Percentiles rank a stretch among this genome's conserved stretches.
Evolutionary conservation across 805 yeast genomes (phyloP).

Genomic region (Kregervanrija pseudodelftensis): DNA sequence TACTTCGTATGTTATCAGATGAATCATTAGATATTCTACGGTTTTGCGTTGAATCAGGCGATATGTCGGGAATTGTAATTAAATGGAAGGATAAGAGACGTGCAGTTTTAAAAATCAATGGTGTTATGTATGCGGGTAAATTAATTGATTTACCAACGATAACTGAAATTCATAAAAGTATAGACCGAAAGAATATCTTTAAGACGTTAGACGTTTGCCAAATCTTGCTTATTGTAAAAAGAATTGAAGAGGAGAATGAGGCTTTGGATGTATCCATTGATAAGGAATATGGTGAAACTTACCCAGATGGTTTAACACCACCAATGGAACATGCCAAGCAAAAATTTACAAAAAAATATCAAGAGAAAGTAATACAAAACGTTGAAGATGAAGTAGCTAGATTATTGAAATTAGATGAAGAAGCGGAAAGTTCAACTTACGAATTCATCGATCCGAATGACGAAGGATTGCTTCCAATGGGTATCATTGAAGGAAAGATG

Average conservation of each 20-base stretch:
- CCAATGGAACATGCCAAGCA: slow-evolving; percentile 71
- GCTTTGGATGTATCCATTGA: slow-evolving; percentile 36
- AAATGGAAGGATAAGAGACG: slow-evolving; percentile 79
- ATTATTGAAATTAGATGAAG: slow-evolving; percentile 66
- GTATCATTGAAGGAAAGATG: slow-evolving; percentile 23
- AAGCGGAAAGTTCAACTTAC: slow-evolving; percentile 73
- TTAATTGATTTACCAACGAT: slow-evolving; percentile 86
- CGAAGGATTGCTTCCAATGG: slow-evolving; percentile 26
- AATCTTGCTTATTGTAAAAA: slow-evolving; percentile 67
- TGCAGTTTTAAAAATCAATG: slow-evolving; percentile 70
- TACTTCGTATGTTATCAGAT: slow-evolving; percentile 61
- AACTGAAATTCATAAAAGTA: slow-evolving; percentile 79
- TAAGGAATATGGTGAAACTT: slow-evolving; percentile 35
- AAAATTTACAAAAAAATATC: slow-evolving; percentile 64
- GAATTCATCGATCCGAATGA: slow-evolving; percentile 53
- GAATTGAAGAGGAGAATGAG: slow-evolving; percentile 37
- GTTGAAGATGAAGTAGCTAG: slow-evolving; percentile 77
- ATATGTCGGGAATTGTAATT: slow-evolving; percentile 61
- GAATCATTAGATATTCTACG: slow-evolving; percentile 70
- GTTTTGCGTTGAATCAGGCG: slow-evolving; percentile 69
- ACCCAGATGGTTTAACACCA: slow-evolving; percentile 76
- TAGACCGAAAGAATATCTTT: slow-evolving; percentile 82
- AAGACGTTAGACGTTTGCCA: slow-evolving; percentile 84
- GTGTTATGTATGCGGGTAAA: slow-evolving; percentile 70
- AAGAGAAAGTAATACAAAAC: slow-evolving; percentile 64